Evolutionary conservation across 768 basidiomycete species (phyloP).

Genomic region (Boletus patriciae): DNA sequence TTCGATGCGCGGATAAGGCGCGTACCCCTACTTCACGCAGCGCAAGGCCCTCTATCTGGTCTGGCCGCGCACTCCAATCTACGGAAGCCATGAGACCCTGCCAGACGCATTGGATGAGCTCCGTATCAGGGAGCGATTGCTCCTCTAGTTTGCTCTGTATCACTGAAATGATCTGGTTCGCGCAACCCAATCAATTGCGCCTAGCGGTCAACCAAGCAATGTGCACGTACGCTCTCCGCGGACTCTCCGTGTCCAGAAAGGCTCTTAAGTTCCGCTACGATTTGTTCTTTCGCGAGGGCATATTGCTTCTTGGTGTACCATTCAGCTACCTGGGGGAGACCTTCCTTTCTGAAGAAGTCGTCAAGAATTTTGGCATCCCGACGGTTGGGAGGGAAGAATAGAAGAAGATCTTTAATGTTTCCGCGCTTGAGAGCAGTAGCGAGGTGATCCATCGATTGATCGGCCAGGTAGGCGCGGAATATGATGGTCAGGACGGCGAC

Average conservation of each 20-base stretch:
- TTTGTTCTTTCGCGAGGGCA: conserved; percentile 74
- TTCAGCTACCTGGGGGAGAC: conserved; percentile 77
- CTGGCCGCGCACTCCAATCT: conserved; percentile 86
- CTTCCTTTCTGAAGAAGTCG: conserved; percentile 82
- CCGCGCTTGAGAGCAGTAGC: conserved; percentile 78
- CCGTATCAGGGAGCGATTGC: conserved; percentile 78
- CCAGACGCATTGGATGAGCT: conserved; percentile 90
- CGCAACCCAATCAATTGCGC: conserved; percentile 10
- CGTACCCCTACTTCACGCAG: conserved; percentile 84
- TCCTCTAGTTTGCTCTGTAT: conserved; percentile 76
- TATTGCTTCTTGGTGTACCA: conserved; percentile 94
- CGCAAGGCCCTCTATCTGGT: conserved; percentile 90
- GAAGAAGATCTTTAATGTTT: conserved; percentile 79
- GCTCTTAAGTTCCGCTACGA: conserved; percentile 67
- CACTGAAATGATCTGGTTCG: conserved; percentile 65
- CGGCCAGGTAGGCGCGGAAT: conserved; percentile 77
- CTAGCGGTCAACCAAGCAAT: not conserved
- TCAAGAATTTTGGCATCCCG: conserved; percentile 73
- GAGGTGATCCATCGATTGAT: conserved; percentile 90
- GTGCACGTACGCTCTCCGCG: conserved; percentile 57
- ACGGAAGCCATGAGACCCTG: conserved; percentile 83
- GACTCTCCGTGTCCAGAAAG: conserved; percentile 70
- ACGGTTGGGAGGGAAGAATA: conserved; percentile 86
- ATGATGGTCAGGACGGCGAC: conserved; percentile 72
- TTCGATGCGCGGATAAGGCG: conserved; percentile 8